Percentiles rank a stretch among this genome's conserved stretches.
Evolutionary conservation across 2,329 filamentous ascomycete species (phyloP).

Genomic region (Colletotrichum sp.): DNA sequence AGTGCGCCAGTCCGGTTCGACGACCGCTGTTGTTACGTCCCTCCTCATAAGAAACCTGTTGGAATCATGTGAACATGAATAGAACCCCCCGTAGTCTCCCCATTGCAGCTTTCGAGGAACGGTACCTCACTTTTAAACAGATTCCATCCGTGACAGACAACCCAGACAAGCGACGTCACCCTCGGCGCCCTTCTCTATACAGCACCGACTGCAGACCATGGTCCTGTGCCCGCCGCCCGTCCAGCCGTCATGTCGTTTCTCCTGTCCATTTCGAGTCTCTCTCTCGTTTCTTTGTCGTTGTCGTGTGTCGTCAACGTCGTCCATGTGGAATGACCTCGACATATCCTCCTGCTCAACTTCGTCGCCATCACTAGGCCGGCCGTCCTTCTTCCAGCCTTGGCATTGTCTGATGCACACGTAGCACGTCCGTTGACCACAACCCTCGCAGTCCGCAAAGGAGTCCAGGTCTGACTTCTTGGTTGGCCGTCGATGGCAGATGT

Average conservation of each 20-base stretch:
- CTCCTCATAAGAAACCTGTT: neutral
- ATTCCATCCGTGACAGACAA: constrained; percentile 56
- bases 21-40: neutral
- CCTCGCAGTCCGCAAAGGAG: constrained; percentile 67
- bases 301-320: constrained; percentile 46
- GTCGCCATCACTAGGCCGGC: constrained; percentile 20
- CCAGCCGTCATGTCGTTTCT: constrained; percentile 34
- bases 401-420: constrained; percentile 74
- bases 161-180: constrained; percentile 72
- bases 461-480: constrained; percentile 70
- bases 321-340: constrained; percentile 55
- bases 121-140: constrained; percentile 30
- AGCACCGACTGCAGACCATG: constrained; percentile 71
- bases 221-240: constrained; percentile 49
- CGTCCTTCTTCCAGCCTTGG: constrained; percentile 45
- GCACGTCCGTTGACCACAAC: constrained; percentile 67
- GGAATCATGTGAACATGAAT: neutral
- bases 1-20: neutral
- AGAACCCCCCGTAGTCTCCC: neutral
- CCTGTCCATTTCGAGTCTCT: neutral
- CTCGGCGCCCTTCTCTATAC: constrained; percentile 67
- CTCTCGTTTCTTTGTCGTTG: constrained; percentile 11
- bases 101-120: neutral
- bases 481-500: constrained; percentile 71
- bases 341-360: constrained; percentile 26